phyloP scores from a whole-genome alignment of 345 rosid genomes.

The Odontarrhena argentea region DNA sequence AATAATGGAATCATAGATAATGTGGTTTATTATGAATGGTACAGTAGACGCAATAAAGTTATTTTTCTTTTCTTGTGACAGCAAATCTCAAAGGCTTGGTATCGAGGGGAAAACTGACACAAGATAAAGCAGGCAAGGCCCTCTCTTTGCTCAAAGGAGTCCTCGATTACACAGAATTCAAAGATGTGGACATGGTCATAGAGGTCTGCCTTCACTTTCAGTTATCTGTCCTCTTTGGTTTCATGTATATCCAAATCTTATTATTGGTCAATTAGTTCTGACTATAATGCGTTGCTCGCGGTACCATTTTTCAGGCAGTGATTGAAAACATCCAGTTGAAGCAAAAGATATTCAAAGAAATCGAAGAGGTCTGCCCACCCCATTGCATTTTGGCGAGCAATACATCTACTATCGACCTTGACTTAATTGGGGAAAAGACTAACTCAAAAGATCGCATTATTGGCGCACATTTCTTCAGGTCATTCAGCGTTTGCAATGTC shows the following conservation, averaged over 20 bases:
- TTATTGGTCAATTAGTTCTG: neutral
- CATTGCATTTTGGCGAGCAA: slow-evolving; percentile 93
- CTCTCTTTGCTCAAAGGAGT: slow-evolving; percentile 79
- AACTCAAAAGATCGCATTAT: slow-evolving; percentile 78
- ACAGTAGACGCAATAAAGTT: slow-evolving; percentile 16
- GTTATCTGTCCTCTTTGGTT: slow-evolving; percentile 24
- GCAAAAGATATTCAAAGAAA: slow-evolving; percentile 84
- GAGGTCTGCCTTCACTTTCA: slow-evolving; percentile 55
- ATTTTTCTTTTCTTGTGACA: slow-evolving; percentile 42
- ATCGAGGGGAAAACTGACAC: slow-evolving; percentile 63
- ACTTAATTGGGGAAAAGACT: slow-evolving; percentile 74
- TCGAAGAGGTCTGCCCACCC: slow-evolving; percentile 78
- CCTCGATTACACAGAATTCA: slow-evolving; percentile 76
- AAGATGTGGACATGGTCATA: slow-evolving; percentile 92
- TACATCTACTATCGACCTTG: slow-evolving; percentile 85
- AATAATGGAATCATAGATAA: neutral
- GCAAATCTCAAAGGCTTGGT: slow-evolving; percentile 76
- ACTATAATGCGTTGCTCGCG: slow-evolving; percentile 8
- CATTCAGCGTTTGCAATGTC: slow-evolving; percentile 17
- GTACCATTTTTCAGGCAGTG: slow-evolving; percentile 71
- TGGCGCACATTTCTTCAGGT: slow-evolving; percentile 99
- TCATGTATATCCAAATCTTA: slow-evolving; percentile 20
- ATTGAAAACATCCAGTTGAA: slow-evolving; percentile 78
- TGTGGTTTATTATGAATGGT: neutral
- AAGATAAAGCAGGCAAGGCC: slow-evolving; percentile 73